These are phyloP conservation scores for Cutaneotrichosporon sp. DNA, from an alignment of 1,284 basidiomycete genomes.

Conservation along the genomic window DNA sequence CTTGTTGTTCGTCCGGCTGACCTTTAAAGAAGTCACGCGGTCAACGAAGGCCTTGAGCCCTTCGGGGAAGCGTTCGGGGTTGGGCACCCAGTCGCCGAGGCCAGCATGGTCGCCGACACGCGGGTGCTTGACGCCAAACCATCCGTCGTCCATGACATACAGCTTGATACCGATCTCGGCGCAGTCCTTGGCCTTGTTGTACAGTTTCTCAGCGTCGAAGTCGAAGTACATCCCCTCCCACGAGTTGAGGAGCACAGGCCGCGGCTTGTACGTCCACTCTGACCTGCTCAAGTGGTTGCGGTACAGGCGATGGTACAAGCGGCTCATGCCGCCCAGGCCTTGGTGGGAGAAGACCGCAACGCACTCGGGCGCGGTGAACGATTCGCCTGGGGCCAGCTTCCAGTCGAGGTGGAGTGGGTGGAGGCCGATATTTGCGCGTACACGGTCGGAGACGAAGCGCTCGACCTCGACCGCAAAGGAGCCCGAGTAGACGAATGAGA, in stretches of 20 bases:
- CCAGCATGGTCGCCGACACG: slow-evolving; percentile 24
- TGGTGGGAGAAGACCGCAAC: slow-evolving; percentile 22
- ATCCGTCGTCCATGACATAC: slow-evolving; percentile 42
- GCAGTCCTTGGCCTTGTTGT: slow-evolving; percentile 22
- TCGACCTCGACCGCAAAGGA: slow-evolving; percentile 27
- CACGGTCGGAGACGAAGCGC: slow-evolving; percentile 11
- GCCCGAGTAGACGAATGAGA: slow-evolving; percentile 32
- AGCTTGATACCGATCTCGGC: slow-evolving; percentile 28
- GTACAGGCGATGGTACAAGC: slow-evolving; percentile 27
- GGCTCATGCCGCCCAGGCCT: slow-evolving; percentile 30
- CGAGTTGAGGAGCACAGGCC: slow-evolving; percentile 34
- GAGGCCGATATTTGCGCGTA: slow-evolving; percentile 26
- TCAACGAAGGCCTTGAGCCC: slow-evolving; percentile 25
- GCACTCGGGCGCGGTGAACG: slow-evolving; percentile 32
- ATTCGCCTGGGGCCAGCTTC: slow-evolving; percentile 20
- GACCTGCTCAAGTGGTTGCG: slow-evolving; percentile 24
- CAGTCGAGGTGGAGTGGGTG: slow-evolving; percentile 33
- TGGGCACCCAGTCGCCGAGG: slow-evolving; percentile 36
- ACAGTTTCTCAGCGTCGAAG: slow-evolving; percentile 24
- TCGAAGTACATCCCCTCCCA: slow-evolving; percentile 41
- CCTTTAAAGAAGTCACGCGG: neutral
- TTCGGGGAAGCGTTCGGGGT: slow-evolving; percentile 27
- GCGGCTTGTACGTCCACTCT: slow-evolving; percentile 12
- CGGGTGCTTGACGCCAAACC: slow-evolving; percentile 36
- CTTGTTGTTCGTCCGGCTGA: neutral